These are phyloP conservation scores for Nothomitra cinnamomea DNA, from an alignment of 2,329 filamentous ascomycete genomes.

Conservation along the genomic window DNA sequence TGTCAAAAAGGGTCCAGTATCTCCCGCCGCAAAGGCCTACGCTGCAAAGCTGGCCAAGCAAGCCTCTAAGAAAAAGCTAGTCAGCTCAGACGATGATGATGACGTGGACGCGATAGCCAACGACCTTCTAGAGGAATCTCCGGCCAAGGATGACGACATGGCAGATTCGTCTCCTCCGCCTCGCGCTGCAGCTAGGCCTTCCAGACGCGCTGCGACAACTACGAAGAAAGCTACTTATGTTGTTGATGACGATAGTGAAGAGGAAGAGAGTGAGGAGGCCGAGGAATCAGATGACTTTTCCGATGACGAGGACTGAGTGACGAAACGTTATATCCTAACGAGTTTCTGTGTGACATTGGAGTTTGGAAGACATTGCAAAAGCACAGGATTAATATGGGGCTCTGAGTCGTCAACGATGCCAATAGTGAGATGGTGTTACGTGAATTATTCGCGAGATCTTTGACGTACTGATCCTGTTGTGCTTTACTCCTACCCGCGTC, in stretches of 20 bases:
- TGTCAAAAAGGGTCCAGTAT: conserved; percentile 34
- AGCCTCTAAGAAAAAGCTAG: conserved; percentile 27
- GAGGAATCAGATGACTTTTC: conserved; percentile 25
- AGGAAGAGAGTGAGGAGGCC: conserved; percentile 14
- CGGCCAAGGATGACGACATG: conserved; percentile 4
- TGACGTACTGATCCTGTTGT: no score
- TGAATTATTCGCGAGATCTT: no score
- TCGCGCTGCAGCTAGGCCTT: conserved; percentile 21
- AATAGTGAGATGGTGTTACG: no score
- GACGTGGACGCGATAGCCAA: conserved; percentile 3
- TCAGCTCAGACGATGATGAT: conserved; percentile 28
- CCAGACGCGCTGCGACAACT: conserved; percentile 25
- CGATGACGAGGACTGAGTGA: conserved; percentile 7
- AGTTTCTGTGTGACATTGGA: no score
- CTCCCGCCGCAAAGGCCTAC: conserved; percentile 51
- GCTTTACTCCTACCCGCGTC: no score
- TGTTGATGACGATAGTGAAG: conserved; percentile 24
- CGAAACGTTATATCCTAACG: no score
- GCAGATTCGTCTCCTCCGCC: conserved; percentile 16
- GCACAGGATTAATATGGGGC: no score
- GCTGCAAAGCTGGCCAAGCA: conserved; percentile 32
- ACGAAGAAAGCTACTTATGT: conserved; percentile 25
- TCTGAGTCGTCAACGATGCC: no score
- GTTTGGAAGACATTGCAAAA: no score
- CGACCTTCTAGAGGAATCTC: background rate